Percentiles rank a stretch among this genome's conserved stretches.
These are phyloP conservation scores for Sarocladium kiliense DNA, from an alignment of 2,329 filamentous ascomycete genomes.

Conservation along the genomic window DNA sequence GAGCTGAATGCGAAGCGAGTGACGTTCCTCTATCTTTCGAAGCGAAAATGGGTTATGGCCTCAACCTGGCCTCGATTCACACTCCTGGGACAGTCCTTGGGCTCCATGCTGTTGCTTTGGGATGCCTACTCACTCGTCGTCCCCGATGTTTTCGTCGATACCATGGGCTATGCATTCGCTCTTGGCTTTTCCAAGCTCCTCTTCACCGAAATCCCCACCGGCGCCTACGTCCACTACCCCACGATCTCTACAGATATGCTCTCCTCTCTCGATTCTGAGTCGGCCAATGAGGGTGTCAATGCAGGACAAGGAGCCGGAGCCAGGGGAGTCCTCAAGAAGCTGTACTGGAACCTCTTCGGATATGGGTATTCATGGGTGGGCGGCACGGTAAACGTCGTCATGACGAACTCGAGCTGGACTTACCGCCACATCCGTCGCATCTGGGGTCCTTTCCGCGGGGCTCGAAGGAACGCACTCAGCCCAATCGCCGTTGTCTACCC, in stretches of 20 bases:
- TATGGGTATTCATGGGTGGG: conserved; percentile 77
- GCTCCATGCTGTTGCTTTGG: conserved; percentile 80
- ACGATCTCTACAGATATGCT: conserved; percentile 99
- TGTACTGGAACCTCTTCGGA: conserved; percentile 87
- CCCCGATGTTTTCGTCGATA: conserved; percentile 92
- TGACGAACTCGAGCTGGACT: conserved; percentile 98
- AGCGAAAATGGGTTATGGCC: conserved; percentile 77
- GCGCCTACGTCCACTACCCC: conserved; percentile 94
- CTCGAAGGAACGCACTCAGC: conserved; percentile 29
- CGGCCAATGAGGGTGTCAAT: conserved; percentile 68
- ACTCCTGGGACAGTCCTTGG: conserved; percentile 86
- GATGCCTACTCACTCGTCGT: conserved; percentile 90
- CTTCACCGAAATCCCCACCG: conserved; percentile 76
- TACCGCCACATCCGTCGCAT: conserved; percentile 74
- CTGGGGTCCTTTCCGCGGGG: conserved; percentile 60
- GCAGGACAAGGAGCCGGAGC: conserved; percentile 72
- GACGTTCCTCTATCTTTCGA: conserved; percentile 85
- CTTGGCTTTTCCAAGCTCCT: conserved; percentile 77
- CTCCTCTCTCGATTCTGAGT: conserved; percentile 62
- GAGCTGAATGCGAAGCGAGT: conserved; percentile 76
- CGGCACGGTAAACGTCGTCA: conserved; percentile 81
- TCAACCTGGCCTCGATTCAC: conserved; percentile 91
- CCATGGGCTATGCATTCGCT: conserved; percentile 95
- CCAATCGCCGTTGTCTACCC: conserved; percentile 80
- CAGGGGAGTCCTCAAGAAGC: conserved; percentile 65